Base-by-base conservation (phyloP, 257 asterid species). In the Salvia hispanica region DNA sequence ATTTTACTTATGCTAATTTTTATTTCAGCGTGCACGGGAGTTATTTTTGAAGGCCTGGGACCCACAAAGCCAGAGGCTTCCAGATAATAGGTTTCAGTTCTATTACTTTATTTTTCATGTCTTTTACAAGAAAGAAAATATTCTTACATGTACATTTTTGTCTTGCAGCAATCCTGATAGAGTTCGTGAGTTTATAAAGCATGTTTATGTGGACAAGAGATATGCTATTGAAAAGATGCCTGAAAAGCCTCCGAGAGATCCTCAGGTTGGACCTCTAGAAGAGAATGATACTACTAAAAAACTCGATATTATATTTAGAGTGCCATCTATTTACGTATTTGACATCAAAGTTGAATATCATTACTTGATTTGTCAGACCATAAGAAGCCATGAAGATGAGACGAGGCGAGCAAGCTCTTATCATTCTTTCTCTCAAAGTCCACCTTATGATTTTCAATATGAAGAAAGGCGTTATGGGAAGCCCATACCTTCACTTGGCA, bases 371-470 rank as follows among this genome's bases (percentile, higher is more conserved):
- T 74, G 9, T 76, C 85, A 90, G 93, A 80, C 74, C 42, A 69
- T 77, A 67, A 81, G 83, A 72, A 78, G 67, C 74, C 85, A 70
- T 52, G 90, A 76, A 74, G 93, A 83, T 5, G 94, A 87, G 70
- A 78, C 73, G 21, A 85, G 95, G 80, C 79, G 94, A 66, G 95
- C 97, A 72, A 90, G 90, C 79, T 90, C 97, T 31, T 90, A 85
- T 66, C 97, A 90, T 76, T 90, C 97, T 70, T 87, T 72, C 79
- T 90, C 97, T 52, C 95, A 85, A 76, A 90, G 97, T 72, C 97
- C 97, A 15, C 95, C 97, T 13, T 85, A 90, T 81, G 97, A 90
- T 82, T 90, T 84, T 78, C 95, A 90, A 68, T 90, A 90, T 74
- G 97, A 90, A 81, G 95, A 90, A 76, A 82, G 93, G 60, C 89